These are phyloP conservation scores for Aspergillus sp. DNA, from an alignment of 2,329 filamentous ascomycete species.

Conservation along the genomic window DNA sequence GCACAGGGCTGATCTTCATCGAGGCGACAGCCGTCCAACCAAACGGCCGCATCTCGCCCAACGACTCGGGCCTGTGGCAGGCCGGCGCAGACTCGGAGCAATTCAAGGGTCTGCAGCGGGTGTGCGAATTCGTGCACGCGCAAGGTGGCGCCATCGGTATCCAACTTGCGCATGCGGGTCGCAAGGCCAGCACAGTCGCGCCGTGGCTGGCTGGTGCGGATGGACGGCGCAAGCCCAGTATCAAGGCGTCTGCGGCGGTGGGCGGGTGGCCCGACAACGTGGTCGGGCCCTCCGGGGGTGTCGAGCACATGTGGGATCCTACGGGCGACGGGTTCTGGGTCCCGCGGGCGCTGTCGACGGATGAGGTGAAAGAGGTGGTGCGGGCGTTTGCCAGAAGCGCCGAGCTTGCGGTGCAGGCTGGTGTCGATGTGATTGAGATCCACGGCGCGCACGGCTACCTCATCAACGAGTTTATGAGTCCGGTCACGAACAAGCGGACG, in stretches of 20 bases:
- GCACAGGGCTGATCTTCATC: slow-evolving; percentile 68
- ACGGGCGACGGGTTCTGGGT: slow-evolving; percentile 59
- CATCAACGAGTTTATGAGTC: slow-evolving; percentile 66
- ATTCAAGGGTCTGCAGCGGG: slow-evolving; percentile 62
- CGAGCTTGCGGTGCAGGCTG: slow-evolving; percentile 61
- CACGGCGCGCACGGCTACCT: slow-evolving; percentile 79
- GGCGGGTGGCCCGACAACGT: slow-evolving; percentile 56
- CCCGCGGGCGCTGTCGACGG: slow-evolving; percentile 64
- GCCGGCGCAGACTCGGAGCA: slow-evolving; percentile 59
- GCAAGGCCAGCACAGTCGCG: slow-evolving; percentile 56
- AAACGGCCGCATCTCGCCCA: slow-evolving; percentile 76
- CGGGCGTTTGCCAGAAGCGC: slow-evolving; percentile 58
- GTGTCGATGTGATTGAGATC: slow-evolving; percentile 75
- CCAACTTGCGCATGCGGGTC: slow-evolving; percentile 77
- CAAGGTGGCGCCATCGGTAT: slow-evolving; percentile 75
- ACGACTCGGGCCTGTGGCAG: slow-evolving; percentile 65
- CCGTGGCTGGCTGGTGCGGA: slow-evolving; percentile 39
- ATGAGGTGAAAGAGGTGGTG: slow-evolving; percentile 65
- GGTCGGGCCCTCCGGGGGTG: slow-evolving; percentile 30
- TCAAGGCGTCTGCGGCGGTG: slow-evolving; percentile 47
- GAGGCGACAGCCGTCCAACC: slow-evolving; percentile 74
- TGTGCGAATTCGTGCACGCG: slow-evolving; percentile 74
- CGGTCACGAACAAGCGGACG: slow-evolving; percentile 64
- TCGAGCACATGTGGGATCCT: slow-evolving; percentile 56
- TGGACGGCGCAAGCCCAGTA: slow-evolving; percentile 11